Evolutionary conservation across 306 rosid species (phyloP), one percentile per base, ranked within the genome.

Genomic region (Cajanus cajan): DNA sequence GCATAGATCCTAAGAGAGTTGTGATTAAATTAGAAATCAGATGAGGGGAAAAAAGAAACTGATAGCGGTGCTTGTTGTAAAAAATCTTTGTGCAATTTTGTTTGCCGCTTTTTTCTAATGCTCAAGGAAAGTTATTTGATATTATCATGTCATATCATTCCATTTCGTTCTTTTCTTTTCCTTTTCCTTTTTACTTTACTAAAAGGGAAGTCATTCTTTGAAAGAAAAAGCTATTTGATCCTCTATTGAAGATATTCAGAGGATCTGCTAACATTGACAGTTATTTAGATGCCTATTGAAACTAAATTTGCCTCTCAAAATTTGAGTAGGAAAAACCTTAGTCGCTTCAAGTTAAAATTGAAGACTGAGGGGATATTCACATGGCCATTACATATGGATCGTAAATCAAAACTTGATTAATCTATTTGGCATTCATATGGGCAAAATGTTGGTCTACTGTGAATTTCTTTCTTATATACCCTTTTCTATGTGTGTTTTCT

Each of bases 1-100:
- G 87, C 82, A 83, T 80, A 75, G 88, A 86, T 84, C 66, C 77
- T 22, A 10, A 19, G 41, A 81, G 80, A 65, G 40, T 65, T 80
- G 73, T 80, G 73, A 84, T 72, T 76, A 81, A 21, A 31, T 70
- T 66, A 72, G 70, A 39, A 33, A 25, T 69, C 78, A 59, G 68
- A 50, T 40, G 68, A 40, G 55, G 73, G 61, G 8, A 4, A 59
- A 69, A 61, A 45, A 71, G 52, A 51, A 59, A 62, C 59, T 79
- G 71, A 84, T 76, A 51, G 74, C 40, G 33, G 82, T 55, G 73
- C 57, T 80, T 25, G 15, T 7, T 84, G 76, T 71, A 74, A 74
- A 76, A 81, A 43, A 62, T 72, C 54, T 78, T 57, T 28, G 47
- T 70, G 81, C 82, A 86, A 77, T 77, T 86, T 86, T 81, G 85